Evolutionary conservation across 345 rosid species (phyloP).

Genomic region (Dipteronia sinensis): DNA sequence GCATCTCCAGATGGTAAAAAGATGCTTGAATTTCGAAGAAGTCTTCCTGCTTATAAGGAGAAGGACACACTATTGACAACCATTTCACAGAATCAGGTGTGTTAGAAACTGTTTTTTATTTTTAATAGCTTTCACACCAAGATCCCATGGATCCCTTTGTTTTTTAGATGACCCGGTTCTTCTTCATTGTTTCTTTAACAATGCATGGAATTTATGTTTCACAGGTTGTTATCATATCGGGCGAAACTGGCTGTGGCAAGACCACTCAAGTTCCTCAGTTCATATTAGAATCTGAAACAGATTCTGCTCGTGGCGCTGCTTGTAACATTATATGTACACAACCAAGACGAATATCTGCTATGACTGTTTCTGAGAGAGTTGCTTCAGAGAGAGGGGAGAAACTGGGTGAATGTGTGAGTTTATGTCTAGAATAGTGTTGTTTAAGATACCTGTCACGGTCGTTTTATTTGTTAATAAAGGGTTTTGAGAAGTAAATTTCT

Average conservation of each 20-base stretch:
- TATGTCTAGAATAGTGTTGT: slow-evolving; percentile 17
- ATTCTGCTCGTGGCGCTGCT: slow-evolving; percentile 65
- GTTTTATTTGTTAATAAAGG: slow-evolving; percentile 10
- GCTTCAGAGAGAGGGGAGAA: slow-evolving; percentile 94
- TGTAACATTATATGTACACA: slow-evolving; percentile 95
- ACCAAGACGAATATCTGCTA: slow-evolving; percentile 91
- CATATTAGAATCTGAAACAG: slow-evolving; percentile 78
- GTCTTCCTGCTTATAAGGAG: slow-evolving; percentile 83
- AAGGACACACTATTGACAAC: slow-evolving; percentile 61
- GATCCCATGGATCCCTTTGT: background rate
- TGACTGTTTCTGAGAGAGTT: slow-evolving; percentile 93
- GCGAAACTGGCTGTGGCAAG: slow-evolving; percentile 99
- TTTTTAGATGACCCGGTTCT: background rate
- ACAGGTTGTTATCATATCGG: slow-evolving; percentile 86
- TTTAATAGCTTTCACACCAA: slow-evolving; percentile 5
- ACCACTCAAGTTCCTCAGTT: slow-evolving; percentile 98
- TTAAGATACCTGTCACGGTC: slow-evolving; percentile 21
- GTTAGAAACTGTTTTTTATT: slow-evolving; percentile 7
- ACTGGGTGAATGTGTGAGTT: slow-evolving; percentile 93
- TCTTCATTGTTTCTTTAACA: slow-evolving; percentile 2
- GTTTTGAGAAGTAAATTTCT: slow-evolving; percentile 16
- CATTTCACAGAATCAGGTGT: slow-evolving; percentile 76
- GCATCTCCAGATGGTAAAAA: slow-evolving; percentile 66
- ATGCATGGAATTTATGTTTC: slow-evolving; percentile 20
- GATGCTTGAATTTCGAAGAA: slow-evolving; percentile 66